Evolutionary conservation across 73 alveolate genomes (phyloP).

Genomic region (Diophrys appendiculata): DNA sequence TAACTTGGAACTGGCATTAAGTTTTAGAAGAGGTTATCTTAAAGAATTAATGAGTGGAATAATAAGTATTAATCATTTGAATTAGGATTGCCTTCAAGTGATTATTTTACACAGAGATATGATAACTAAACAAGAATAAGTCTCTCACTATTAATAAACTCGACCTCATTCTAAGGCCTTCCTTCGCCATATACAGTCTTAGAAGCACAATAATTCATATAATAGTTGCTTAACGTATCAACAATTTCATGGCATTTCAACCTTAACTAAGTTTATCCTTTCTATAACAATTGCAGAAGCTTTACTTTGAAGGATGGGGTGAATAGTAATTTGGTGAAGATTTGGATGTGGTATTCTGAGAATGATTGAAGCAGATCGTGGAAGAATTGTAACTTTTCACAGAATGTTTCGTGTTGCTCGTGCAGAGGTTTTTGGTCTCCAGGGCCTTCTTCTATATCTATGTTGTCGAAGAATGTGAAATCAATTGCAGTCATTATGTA

Average conservation of each 20-base stretch:
- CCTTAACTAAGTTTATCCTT: constrained; percentile 46
- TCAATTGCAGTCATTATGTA: constrained; percentile 27
- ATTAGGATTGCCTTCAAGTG: constrained; percentile 15
- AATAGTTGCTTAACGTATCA: constrained; percentile 26
- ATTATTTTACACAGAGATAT: constrained; percentile 14
- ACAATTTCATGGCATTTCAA: constrained; percentile 62
- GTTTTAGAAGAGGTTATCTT: constrained; percentile 49
- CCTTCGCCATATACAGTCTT: constrained; percentile 34
- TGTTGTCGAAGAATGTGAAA: constrained; percentile 55
- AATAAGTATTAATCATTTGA: constrained; percentile 47
- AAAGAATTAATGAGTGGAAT: constrained; percentile 54
- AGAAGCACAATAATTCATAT: constrained; percentile 31
- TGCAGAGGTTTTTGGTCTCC: constrained; percentile 24
- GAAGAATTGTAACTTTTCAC: constrained; percentile 48
- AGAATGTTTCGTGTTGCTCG: constrained; percentile 40
- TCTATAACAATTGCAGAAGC: constrained; percentile 18
- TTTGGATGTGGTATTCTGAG: constrained; percentile 35
- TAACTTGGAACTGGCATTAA: constrained; percentile 66
- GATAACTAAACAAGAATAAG: constrained; percentile 29
- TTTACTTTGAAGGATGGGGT: constrained; percentile 32
- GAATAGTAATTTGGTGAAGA: constrained; percentile 28
- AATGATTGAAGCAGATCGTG: constrained; percentile 28
- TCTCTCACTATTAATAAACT: constrained; percentile 51
- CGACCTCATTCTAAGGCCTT: constrained; percentile 19
- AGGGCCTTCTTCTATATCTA: constrained; percentile 19